Evolutionary conservation across 129 eudicot genomes (phyloP).

Genomic region (Chrysanthemum seticuspe): DNA sequence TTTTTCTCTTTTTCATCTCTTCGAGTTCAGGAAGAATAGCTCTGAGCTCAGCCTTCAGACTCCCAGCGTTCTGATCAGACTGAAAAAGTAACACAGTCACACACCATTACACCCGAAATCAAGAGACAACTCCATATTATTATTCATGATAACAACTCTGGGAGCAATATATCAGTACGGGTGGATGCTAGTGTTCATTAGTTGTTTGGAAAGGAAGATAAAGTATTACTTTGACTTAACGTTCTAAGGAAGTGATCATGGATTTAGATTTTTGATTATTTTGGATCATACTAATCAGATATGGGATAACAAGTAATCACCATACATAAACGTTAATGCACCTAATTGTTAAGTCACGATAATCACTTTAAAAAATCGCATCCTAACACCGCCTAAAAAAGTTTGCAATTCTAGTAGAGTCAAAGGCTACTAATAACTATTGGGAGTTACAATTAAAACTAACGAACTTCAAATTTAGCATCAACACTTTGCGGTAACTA

Average conservation of each 20-base stretch:
- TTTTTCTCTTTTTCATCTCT: slow-evolving; percentile 80
- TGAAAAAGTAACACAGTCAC: slow-evolving; percentile 31
- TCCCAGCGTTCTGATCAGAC: slow-evolving; percentile 67
- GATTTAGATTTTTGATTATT: not conserved
- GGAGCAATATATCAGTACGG: too few species aligned
- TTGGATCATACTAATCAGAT: not conserved
- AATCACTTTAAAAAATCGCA: too few species aligned
- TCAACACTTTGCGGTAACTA: not conserved
- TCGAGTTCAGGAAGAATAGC: slow-evolving; percentile 73
- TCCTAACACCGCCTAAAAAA: too few species aligned
- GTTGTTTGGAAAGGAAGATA: too few species aligned
- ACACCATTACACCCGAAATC: not conserved
- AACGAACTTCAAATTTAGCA: not conserved
- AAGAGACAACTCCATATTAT: too few species aligned
- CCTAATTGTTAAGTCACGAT: not conserved
- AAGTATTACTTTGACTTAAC: too few species aligned
- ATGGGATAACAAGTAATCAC: slow-evolving; percentile 4
- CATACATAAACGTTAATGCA: not conserved
- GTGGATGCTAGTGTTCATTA: too few species aligned
- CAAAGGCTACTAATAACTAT: not conserved
- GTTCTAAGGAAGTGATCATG: too few species aligned
- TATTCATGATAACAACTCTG: too few species aligned
- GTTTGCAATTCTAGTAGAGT: not conserved
- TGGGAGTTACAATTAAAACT: not conserved
- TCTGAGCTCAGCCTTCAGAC: slow-evolving; percentile 78